These are phyloP conservation scores for Aureoboletus auriporus DNA, from an alignment of 768 basidiomycete species.

Conservation along the genomic window DNA sequence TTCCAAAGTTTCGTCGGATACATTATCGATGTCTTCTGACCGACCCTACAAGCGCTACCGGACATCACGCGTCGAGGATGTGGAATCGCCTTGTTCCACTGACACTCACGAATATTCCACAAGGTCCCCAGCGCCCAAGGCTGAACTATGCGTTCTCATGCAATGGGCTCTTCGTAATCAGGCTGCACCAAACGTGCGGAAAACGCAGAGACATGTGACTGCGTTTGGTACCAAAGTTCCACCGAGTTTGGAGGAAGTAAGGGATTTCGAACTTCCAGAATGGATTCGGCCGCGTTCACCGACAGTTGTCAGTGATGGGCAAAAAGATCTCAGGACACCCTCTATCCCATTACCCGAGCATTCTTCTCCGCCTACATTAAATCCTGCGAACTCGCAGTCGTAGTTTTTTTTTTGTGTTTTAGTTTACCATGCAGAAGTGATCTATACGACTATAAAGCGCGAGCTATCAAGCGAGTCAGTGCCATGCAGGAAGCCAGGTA, in stretches of 20 bases:
- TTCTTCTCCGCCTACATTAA: conserved; percentile 11
- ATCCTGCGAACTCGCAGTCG: conserved; percentile 5
- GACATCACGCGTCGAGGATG: conserved; percentile 13
- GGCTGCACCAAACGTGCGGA: conserved; percentile 39
- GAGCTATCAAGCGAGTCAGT: conserved; percentile 1
- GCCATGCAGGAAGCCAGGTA: not conserved
- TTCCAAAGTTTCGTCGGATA: conserved; percentile 29
- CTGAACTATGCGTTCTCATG: conserved; percentile 37
- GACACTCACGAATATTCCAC: conserved; percentile 16
- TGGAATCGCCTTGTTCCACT: conserved; percentile 24
- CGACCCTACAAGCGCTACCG: conserved; percentile 29
- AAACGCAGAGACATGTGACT: conserved; percentile 48
- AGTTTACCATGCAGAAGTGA: conserved; percentile 1
- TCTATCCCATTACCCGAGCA: conserved; percentile 1
- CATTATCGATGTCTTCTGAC: conserved; percentile 25
- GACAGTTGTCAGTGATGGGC: conserved; percentile 2
- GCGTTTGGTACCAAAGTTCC: conserved; percentile 64
- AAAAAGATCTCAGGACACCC: conserved; percentile 3
- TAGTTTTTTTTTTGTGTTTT: conserved; percentile 26
- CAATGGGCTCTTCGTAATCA: conserved; percentile 49
- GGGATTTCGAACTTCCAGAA: conserved; percentile 54
- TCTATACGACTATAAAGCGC: conserved; percentile 11
- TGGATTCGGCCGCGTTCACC: conserved; percentile 40
- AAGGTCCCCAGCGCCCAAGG: conserved; percentile 15
- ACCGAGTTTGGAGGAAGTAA: conserved; percentile 39